Base-by-base conservation (phyloP, 495 filamentous ascomycete species). In the Opeltia flavorubescens region DNA sequence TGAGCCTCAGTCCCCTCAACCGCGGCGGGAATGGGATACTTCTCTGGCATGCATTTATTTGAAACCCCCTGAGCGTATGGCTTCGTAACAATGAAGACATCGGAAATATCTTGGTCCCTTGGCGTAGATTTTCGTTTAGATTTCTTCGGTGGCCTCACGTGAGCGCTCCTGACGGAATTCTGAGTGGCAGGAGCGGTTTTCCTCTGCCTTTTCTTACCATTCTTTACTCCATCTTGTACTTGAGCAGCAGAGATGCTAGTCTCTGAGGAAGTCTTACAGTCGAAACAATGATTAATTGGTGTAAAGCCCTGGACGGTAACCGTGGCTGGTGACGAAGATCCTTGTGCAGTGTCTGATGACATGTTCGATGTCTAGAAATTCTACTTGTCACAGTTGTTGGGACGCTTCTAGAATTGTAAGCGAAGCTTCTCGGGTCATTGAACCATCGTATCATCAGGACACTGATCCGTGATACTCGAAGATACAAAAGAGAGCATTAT, bases 251-350 rank as follows among this genome's bases (percentile, higher is more conserved):
- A 13, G 15, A 34, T 9, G 7, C 9, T 21, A 27, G 20, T 40
- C 5, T 38, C 33, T 3, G 4, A 1, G 17, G 31, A 2, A 28
- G 26, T 12, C 18, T n/a, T 21, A 31, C n/a, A 15, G 12, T 13
- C 31, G 15, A 11, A 25, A 33, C 45, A 30, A 40, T 12, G 34
- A 39, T 53, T 51, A 26, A 55, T 46, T 1, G 52, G 45, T 21
- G 49, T 51, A n/a, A 51, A 55, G 34, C 45, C 49, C 8, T 33
- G 29, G 12, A 46, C 29, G 4, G 13, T 6, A 6, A 45, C 40
- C 17, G 34, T 28, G 12, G 3, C 5, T 13, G 42, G 42, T 4
- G 38, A 41, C 15, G 18, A 13, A 18, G 13, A 18, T 21, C 21
- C 13, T 21, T 8, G 1, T 33, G 17, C 2, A 9, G 1, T 21